These are phyloP conservation scores for Penicillium atrosanguineum DNA, from an alignment of 495 filamentous ascomycete genomes.

Conservation along the genomic window DNA sequence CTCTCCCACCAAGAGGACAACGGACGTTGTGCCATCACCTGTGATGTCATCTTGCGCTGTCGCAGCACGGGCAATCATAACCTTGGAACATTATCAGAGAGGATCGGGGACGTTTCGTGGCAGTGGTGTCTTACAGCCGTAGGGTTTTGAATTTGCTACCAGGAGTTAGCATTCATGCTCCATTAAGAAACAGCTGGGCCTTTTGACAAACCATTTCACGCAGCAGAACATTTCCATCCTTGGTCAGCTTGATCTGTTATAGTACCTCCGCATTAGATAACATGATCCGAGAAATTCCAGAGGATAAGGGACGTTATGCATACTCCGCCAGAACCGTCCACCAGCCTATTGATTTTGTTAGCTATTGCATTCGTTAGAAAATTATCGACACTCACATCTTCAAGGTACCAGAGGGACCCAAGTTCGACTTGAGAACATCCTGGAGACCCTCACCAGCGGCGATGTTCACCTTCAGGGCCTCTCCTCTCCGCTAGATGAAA, in stretches of 20 bases:
- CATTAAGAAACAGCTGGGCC: neutral
- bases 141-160: slow-evolving; percentile 76
- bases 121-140: slow-evolving; percentile 64
- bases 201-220: slow-evolving; percentile 80
- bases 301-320: slow-evolving; percentile 30
- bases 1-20: slow-evolving; percentile 93
- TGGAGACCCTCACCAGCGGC: slow-evolving; percentile 90
- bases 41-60: slow-evolving; percentile 98
- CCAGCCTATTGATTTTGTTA: slow-evolving; percentile 62
- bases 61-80: slow-evolving; percentile 98
- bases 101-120: slow-evolving; percentile 8
- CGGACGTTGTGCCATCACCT: slow-evolving; percentile 95
- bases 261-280: slow-evolving; percentile 14
- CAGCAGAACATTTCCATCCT: slow-evolving; percentile 94
- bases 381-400: slow-evolving; percentile 71
- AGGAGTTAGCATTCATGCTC: slow-evolving; percentile 32
- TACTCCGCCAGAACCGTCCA: slow-evolving; percentile 92
- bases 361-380: slow-evolving; percentile 13
- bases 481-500: slow-evolving; percentile 73
- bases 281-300: slow-evolving; percentile 3
- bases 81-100: slow-evolving; percentile 42
- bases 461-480: slow-evolving; percentile 96
- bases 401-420: slow-evolving; percentile 89
- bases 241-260: slow-evolving; percentile 92
- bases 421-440: slow-evolving; percentile 94